Evolutionary conservation across 306 rosid genomes (phyloP).

Genomic region (Argentina anserina): DNA sequence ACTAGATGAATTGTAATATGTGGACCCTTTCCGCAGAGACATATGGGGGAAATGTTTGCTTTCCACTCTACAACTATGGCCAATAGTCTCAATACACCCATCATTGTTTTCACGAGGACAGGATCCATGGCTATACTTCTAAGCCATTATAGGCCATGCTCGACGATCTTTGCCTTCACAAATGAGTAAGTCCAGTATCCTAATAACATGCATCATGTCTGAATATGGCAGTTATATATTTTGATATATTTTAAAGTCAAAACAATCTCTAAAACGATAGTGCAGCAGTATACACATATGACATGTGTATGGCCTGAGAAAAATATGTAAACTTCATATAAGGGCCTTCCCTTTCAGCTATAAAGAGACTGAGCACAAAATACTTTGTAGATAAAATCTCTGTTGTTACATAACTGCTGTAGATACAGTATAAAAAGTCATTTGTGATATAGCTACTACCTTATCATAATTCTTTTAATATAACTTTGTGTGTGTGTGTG

Average conservation of each 20-base stretch:
- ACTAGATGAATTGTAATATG: conserved; percentile 14
- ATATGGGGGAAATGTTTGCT: conserved; percentile 90
- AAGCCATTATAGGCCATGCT: conserved; percentile 84
- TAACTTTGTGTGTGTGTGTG: too few relatives aligned
- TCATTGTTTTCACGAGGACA: conserved; percentile 88
- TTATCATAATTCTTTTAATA: not conserved
- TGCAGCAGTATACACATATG: not conserved
- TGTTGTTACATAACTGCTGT: not conserved
- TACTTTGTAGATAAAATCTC: not conserved
- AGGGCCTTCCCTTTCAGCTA: not conserved
- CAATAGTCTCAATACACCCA: conserved; percentile 70
- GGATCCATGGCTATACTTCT: conserved; percentile 93
- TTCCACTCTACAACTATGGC: conserved; percentile 89
- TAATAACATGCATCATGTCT: not conserved
- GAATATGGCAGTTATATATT: not conserved
- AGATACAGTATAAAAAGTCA: not conserved
- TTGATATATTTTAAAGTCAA: not conserved
- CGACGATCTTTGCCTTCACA: conserved; percentile 95
- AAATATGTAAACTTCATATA: not conserved
- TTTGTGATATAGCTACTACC: not conserved
- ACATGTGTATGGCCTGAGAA: not conserved
- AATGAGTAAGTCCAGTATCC: conserved; percentile 64
- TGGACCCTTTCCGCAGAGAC: conserved; percentile 50
- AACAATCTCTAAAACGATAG: not conserved
- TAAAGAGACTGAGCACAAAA: not conserved